Conservation (phyloP, 306 rosid species). For the Cucurbita moschata region DNA sequence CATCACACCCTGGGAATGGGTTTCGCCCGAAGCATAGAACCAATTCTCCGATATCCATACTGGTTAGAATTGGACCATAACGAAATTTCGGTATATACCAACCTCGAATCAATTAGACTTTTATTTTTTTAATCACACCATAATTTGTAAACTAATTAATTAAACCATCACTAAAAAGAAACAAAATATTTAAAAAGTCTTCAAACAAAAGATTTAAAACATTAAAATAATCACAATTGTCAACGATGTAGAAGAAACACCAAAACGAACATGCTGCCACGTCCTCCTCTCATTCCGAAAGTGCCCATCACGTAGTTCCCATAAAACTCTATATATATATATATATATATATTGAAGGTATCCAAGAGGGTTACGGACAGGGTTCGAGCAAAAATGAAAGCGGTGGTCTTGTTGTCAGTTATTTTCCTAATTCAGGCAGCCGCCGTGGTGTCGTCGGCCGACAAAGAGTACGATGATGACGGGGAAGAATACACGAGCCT, state of each 20-base stretch:
- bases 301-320: slow-evolving; percentile 23
- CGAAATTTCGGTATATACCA: too few species aligned
- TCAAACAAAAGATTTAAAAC: background rate
- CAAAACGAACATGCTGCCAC: slow-evolving; percentile 16
- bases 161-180: too few species aligned
- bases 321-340: background rate
- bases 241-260: background rate
- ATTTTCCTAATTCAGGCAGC: slow-evolving; percentile 18
- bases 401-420: slow-evolving; percentile 1
- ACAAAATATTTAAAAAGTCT: too few species aligned
- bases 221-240: background rate
- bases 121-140: too few species aligned
- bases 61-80: too few species aligned
- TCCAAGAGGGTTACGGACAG: background rate
- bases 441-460: slow-evolving; percentile 1
- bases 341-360: background rate
- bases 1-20: too few species aligned
- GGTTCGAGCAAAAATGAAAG: background rate
- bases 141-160: too few species aligned
- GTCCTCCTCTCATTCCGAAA: slow-evolving; percentile 7
- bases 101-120: too few species aligned
- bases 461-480: background rate
- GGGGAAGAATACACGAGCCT: slow-evolving; percentile 15
- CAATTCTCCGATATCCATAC: too few species aligned
- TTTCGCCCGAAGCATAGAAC: too few species aligned